A percentile compares a stretch with the other conserved stretches of the same genome.
Conservation (phyloP, 495 filamentous ascomycete genomes). For the Aspergillus ostianus region DNA sequence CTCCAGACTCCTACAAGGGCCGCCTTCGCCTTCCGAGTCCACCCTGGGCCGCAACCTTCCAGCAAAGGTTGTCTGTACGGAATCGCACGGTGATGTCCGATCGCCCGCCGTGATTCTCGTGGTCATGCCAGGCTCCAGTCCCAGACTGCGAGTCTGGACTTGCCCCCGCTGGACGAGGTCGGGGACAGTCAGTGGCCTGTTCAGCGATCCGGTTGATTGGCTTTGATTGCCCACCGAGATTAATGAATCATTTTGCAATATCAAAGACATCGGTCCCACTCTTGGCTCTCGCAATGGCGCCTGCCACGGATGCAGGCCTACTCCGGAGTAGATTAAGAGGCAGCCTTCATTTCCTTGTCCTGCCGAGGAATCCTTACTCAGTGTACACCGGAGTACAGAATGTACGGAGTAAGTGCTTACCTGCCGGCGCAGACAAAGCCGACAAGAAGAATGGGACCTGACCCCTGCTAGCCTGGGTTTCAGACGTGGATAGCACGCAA, state of each 20-base stretch:
- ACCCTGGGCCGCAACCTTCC: no score
- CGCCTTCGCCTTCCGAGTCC: no score
- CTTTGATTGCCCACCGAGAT: no score
- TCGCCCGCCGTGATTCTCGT: no score
- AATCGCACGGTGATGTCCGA: no score
- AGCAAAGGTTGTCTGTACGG: no score
- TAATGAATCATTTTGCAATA: no score
- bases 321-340: background rate
- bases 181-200: background rate
- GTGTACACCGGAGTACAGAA: no score
- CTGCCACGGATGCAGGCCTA: background rate
- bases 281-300: background rate
- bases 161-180: background rate
- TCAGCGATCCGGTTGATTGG: background rate
- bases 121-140: no score
- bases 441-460: background rate
- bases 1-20: no score
- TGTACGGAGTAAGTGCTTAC: background rate
- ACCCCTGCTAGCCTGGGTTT: background rate
- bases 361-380: background rate
- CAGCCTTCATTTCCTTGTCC: background rate
- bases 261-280: background rate
- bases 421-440: background rate
- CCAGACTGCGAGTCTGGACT: no score
- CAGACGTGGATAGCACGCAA: background rate